Base-by-base conservation (phyloP, 2,329 filamentous ascomycete genomes). In the Apiospora hydei region DNA sequence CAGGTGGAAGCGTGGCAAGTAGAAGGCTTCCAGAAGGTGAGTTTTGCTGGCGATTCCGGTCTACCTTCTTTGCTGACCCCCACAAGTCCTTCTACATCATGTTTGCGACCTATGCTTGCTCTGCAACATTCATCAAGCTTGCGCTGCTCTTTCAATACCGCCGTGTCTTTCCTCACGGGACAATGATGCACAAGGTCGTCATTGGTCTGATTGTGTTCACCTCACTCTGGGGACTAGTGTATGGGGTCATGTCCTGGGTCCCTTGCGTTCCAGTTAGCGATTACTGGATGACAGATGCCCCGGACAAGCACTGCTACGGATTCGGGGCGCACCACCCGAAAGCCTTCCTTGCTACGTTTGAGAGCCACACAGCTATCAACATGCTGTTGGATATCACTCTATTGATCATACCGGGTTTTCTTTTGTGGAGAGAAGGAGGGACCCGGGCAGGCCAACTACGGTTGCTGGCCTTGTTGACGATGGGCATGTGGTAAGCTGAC, bases 71-170 rank as follows among this genome's bases (percentile, higher is more conserved):
- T 61, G 13, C 51, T 66, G 24, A 66, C 69, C 26, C 44, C 66
- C 34, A 18, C 57, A 49, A 79, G 77, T 47, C 71, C 11, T 76
- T 77, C 41, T 80, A 80, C 66, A 69, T 77, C n/a, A 69, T 69
- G 18, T 77, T 76, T 41, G 77, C 76, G 6, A 72, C 73, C 7
- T 78, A 78, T 71, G 74, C 72, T 13, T 74, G 74, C 10, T 76
- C 77, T 34, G 75, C 76, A 8, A 70, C 75, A 6, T 66, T 79
- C 5, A 77, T 80, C 67, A 80, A 80, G 70, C 71, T 80, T 16
- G 76, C 77, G 10, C 74, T 80, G 24, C 67, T 79, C 38, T 75
- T 78, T 49, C 78, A 80, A 69, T 80, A 76, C 46, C 71, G 78
- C 41, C 77, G 78, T 1, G 69, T 78, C 44, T 80, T 75, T 68